These are phyloP conservation scores for Pochonia chlamydosporia DNA, from an alignment of 2,329 filamentous ascomycete genomes.

Conservation along the genomic window DNA sequence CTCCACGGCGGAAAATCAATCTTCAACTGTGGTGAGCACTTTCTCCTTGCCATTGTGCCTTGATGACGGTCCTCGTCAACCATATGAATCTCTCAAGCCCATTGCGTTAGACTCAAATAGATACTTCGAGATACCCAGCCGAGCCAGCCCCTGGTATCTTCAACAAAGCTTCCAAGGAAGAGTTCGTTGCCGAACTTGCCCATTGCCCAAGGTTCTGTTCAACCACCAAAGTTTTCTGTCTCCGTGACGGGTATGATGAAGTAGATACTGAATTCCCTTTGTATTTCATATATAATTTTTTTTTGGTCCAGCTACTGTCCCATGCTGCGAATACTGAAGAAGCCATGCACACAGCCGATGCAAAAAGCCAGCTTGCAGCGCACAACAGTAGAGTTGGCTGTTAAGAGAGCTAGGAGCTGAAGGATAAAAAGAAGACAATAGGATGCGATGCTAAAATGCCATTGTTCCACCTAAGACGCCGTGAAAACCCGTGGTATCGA, in stretches of 20 bases:
- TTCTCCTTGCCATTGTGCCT: too few species aligned
- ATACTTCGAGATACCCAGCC: neutral
- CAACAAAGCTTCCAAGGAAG: too few species aligned
- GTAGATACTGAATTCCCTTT: neutral
- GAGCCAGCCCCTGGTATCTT: neutral
- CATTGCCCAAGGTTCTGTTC: neutral
- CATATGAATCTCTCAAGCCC: too few species aligned
- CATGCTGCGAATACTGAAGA: constrained; percentile 2
- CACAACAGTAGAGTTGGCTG: neutral
- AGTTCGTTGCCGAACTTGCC: neutral
- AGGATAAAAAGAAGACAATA: constrained; percentile 8
- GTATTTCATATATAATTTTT: neutral
- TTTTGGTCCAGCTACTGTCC: constrained; percentile 5
- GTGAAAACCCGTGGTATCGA: constrained; percentile 37
- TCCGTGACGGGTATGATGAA: neutral
- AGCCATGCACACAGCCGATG: neutral
- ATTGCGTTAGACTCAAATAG: neutral
- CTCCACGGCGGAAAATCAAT: neutral
- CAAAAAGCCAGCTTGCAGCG: neutral
- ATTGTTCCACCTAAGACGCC: constrained; percentile 19
- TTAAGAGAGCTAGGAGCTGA: constrained; percentile 1
- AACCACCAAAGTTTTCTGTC: neutral
- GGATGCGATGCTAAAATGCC: constrained; percentile 11
- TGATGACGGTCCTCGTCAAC: too few species aligned
- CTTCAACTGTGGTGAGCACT: too few species aligned